Evolutionary conservation across 805 yeast species (phyloP).

Genomic region (Wickerhamomyces chambardii): DNA sequence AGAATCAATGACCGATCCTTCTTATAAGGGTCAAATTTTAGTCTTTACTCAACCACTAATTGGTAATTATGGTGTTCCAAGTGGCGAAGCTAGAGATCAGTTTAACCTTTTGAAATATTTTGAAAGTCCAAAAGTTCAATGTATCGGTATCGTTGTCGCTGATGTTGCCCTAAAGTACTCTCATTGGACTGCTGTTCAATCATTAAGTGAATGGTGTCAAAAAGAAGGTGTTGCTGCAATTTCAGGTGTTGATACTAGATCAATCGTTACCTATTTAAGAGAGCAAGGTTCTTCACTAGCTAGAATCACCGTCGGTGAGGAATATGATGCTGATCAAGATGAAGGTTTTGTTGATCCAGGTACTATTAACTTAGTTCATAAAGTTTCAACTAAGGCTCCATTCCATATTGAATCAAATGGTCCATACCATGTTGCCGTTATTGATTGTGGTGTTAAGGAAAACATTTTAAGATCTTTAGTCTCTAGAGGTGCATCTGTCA

Average conservation of each 20-base stretch:
- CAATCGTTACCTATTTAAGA: conserved; percentile 84
- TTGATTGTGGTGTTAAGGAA: conserved; percentile 98
- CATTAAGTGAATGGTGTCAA: conserved; percentile 91
- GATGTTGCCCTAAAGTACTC: conserved; percentile 93
- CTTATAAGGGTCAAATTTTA: conserved; percentile 93
- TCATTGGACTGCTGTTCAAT: conserved; percentile 99
- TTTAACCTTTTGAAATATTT: conserved; percentile 81
- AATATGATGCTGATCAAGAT: conserved; percentile 85
- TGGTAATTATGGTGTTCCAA: conserved; percentile 98
- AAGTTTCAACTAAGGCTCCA: conserved; percentile 93
- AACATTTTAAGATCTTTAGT: conserved; percentile 92
- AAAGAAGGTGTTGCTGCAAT: conserved; percentile 95
- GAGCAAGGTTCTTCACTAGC: conserved; percentile 96
- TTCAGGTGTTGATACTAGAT: conserved; percentile 96
- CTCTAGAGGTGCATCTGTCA: conserved; percentile 90
- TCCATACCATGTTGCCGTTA: conserved; percentile 76
- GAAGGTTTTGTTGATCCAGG: conserved; percentile 91
- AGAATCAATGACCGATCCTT: conserved; percentile 98
- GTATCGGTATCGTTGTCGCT: conserved; percentile 93
- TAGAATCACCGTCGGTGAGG: conserved; percentile 82
- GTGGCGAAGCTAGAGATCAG: conserved; percentile 71
- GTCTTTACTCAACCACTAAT: conserved; percentile 96
- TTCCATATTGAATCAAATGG: conserved; percentile 71
- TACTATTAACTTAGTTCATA: conserved; percentile 78
- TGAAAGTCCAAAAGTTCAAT: conserved; percentile 87